Base-by-base conservation (phyloP, 2,329 filamentous ascomycete species). In the Diplodia intermedia region DNA sequence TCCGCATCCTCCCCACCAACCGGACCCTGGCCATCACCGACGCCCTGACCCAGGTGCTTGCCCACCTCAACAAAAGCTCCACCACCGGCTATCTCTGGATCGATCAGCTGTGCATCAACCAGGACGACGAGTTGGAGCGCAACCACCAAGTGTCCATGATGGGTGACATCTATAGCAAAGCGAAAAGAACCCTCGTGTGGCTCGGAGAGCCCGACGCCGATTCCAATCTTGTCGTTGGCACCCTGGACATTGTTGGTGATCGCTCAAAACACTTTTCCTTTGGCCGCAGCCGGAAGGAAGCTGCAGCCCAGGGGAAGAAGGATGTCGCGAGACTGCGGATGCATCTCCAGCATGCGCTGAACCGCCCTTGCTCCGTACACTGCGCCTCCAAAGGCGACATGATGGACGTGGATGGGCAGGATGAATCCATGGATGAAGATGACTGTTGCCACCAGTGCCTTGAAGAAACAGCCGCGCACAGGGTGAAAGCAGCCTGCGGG, bases 81-180 rank as follows among this genome's bases (percentile, higher is more conserved):
- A 56, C 56, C 6, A 49, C 70, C 20, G 49, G 61, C 5, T 55
- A 53, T 20, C 57, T 71, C 18, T 71, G 70, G 70, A 57, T 68
- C 23, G 70, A 71, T 55, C 69, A 69, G 14, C 20, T 71, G 12
- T 69, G 70, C 49, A 67, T 71, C 54, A 70, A 70, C 38, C 70
- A 71, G 54, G 26, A 63, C 31, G 61, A 69, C 38, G 54, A 67
- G 23, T 15, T 53, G 36, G 70, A 71, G 36, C 65, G 55, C 38
- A 67, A 50, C 47, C 47, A 52, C 26, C 66, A 71, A 23, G 65
- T 71, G 9, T 9, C 26, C 18, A 29, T 61, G 26, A 67, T 70
- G 67, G 38, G 54, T 0, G 43, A 68, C 11, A 70, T 71, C 26
- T 71, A 63, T 54, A 33, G 31, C 36, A 50, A 38, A 7, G 61